A percentile compares a stretch with the other conserved stretches of the same genome.
These are phyloP conservation scores for Salix suchowensis DNA, from an alignment of 345 rosid genomes.

Conservation along the genomic window DNA sequence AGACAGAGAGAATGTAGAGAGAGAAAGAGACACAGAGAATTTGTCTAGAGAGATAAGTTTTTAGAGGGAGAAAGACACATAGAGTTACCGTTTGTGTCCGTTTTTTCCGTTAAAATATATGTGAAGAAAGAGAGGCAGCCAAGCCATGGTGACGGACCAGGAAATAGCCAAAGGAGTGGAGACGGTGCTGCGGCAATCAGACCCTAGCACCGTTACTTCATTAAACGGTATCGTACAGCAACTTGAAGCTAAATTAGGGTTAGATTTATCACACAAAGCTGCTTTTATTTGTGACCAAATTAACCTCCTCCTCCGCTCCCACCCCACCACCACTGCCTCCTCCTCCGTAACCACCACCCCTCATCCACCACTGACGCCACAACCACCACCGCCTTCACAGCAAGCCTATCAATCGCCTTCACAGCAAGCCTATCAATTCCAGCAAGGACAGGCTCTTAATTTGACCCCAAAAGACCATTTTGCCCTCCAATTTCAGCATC, in stretches of 20 bases:
- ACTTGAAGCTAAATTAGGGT: slow-evolving; percentile 78
- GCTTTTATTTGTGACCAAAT: slow-evolving; percentile 79
- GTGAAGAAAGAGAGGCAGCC: slow-evolving; percentile 18
- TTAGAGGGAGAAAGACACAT: slow-evolving; percentile 13
- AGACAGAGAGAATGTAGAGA: background rate
- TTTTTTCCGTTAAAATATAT: slow-evolving; percentile 39
- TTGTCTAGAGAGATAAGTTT: background rate
- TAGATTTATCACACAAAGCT: slow-evolving; percentile 76
- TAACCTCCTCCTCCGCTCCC: slow-evolving; percentile 61
- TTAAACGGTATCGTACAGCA: slow-evolving; percentile 72
- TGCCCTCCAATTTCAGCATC: slow-evolving; percentile 44
- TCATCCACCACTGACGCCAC: slow-evolving; percentile 6
- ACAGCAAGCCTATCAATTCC: slow-evolving; percentile 20
- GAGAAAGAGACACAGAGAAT: background rate
- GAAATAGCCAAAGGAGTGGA: slow-evolving; percentile 79
- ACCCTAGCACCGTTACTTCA: slow-evolving; percentile 58
- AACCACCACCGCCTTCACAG: slow-evolving; percentile 10
- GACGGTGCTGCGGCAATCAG: slow-evolving; percentile 71
- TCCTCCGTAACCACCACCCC: background rate
- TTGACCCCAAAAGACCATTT: slow-evolving; percentile 48
- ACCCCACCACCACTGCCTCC: slow-evolving; percentile 20
- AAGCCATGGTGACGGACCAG: slow-evolving; percentile 70
- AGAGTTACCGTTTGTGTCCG: slow-evolving; percentile 21
- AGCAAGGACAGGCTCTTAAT: slow-evolving; percentile 18
- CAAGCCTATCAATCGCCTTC: slow-evolving; percentile 19